Evolutionary conservation across 768 basidiomycete species (phyloP), one percentile per base, ranked within the genome.

Genomic region (Russula olivacea): DNA sequence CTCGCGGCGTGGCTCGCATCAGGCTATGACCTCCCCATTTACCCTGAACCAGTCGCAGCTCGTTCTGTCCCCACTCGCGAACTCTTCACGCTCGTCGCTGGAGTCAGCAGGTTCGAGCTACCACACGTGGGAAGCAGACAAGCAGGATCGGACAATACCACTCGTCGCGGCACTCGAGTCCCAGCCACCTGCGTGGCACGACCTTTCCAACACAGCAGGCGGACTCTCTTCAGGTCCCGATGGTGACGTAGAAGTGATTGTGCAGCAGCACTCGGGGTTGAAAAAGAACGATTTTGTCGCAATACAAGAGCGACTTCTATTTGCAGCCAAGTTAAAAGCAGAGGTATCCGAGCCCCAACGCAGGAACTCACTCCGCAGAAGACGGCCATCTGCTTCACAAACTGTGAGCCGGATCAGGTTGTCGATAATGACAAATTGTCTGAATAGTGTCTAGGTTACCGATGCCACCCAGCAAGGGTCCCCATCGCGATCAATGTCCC

Each of bases 91-190:
- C 32, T 88, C 89, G 15, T 93, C 91, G 7, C 74, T 93, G 23
- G 88, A 86, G 62, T 91, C 90, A 11, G 80, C 79, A 40, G 89
- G 91, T 17, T 93, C 91, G 3, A 93, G 91, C 73, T 93, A 89
- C 72, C 90, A 92, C 71, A 90, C 90, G 4, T 85, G 81, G 81
- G 88, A 90, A 59, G 84, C 75, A 23, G 83, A 74, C 63, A 76
- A 75, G 66, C 81, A 81, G 61, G 83, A 87, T 65, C 77, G 77
- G 50, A 72, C 79, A 54, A 72, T 81, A 57, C 79, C 77, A 51
- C 68, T 89, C 25, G 84, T 91, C 71, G 78, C 73, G 40, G 81
- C 82, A 56, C 71, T 76, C 10, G 82, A 83, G 52, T 71, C 77
- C 28, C 76, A 77, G 53, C 80, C 79, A 38, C 75, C 81, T 36